Evolutionary conservation across 257 asterid species (phyloP).

Genomic region (Handroanthus guayacan): DNA sequence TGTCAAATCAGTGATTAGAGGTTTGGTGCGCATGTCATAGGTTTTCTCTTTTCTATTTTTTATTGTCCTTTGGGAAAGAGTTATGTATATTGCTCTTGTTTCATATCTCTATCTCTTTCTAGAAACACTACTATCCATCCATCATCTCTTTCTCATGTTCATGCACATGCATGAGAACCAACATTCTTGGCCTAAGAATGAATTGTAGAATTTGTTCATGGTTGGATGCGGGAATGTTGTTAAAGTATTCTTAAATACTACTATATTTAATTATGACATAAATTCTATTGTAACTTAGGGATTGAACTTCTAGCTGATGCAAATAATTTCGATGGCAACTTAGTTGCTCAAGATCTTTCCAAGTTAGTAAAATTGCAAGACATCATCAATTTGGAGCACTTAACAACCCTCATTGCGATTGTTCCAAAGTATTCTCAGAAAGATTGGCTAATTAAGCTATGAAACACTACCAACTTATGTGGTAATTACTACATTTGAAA

Average conservation of each 20-base stretch:
- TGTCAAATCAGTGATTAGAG: conserved; percentile 1
- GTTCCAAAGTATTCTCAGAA: conserved; percentile 88
- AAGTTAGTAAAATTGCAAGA: conserved; percentile 81
- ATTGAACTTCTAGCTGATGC: conserved; percentile 32
- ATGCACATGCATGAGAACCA: neutral
- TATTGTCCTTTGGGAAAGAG: neutral
- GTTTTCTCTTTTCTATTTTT: neutral
- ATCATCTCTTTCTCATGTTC: conserved; percentile 21
- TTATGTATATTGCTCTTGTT: neutral
- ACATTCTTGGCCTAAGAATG: neutral
- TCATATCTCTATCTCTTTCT: neutral
- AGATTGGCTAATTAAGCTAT: conserved; percentile 90
- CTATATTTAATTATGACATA: neutral
- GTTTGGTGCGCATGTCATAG: conserved; percentile 13
- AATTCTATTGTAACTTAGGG: neutral
- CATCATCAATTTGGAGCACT: conserved; percentile 73
- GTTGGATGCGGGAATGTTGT: neutral
- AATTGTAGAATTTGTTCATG: neutral
- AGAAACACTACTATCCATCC: neutral
- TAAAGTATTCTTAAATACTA: neutral
- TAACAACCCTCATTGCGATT: conserved; percentile 80
- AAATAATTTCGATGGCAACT: conserved; percentile 53
- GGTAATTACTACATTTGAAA: conserved; percentile 52
- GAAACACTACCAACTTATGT: conserved; percentile 90
- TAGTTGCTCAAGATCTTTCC: conserved; percentile 95